Conservation (phyloP, 495 filamentous ascomycete species). For the Neurospora terricola region DNA sequence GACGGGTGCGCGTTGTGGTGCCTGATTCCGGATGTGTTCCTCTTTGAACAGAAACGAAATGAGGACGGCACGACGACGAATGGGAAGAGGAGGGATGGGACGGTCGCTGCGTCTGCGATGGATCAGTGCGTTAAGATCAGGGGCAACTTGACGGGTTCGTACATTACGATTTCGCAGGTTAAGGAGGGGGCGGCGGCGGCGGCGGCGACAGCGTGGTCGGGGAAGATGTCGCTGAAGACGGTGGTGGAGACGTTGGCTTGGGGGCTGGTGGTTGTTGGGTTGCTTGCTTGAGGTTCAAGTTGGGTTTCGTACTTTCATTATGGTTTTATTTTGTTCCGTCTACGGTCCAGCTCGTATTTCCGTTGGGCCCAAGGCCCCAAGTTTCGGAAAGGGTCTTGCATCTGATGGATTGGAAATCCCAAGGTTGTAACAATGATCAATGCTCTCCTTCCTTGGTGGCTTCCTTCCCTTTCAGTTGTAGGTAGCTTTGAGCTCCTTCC, state of each 20-base stretch:
- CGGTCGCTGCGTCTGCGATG: background rate
- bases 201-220: background rate
- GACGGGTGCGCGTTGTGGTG: background rate
- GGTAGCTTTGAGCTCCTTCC: too few species aligned
- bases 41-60: background rate
- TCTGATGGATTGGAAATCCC: too few species aligned
- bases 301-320: too few species aligned
- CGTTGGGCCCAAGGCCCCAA: too few species aligned
- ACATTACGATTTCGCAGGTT: background rate
- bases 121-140: background rate
- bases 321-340: too few species aligned
- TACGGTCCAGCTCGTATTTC: too few species aligned
- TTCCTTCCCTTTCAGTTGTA: too few species aligned
- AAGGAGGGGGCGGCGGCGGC: background rate
- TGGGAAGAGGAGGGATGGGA: background rate
- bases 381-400: too few species aligned
- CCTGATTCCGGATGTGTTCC: background rate
- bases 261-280: background rate
- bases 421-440: too few species aligned
- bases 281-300: background rate
- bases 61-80: background rate
- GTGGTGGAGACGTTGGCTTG: background rate
- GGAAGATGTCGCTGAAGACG: background rate
- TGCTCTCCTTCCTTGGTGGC: too few species aligned
- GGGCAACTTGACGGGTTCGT: background rate